phyloP scores from a whole-genome alignment of 345 rosid species.

The Eucalyptus paniculata region DNA sequence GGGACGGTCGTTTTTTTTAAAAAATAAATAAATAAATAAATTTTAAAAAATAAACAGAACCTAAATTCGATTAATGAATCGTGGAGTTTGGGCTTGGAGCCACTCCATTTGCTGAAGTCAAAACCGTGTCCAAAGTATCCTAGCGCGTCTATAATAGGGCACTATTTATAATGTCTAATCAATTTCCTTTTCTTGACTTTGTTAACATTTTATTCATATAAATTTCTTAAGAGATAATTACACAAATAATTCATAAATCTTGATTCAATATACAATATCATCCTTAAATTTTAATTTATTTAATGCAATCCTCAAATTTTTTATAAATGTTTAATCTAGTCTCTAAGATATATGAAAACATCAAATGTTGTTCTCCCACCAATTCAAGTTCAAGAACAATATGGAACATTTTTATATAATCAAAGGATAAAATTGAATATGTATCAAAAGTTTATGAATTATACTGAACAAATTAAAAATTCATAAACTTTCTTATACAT shows the following conservation, averaged over 20 bases:
- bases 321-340: no score
- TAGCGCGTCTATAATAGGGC: neutral
- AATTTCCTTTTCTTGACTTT: neutral
- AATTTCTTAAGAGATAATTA: neutral
- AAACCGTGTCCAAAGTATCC: neutral
- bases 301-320: no score
- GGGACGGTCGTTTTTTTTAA: no score
- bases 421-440: accelerated
- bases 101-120: neutral
- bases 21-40: accelerated
- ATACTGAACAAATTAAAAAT: no score
- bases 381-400: no score
- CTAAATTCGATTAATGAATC: neutral
- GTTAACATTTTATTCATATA: neutral
- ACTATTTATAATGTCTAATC: neutral
- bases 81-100: neutral
- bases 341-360: no score
- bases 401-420: no score
- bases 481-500: no score
- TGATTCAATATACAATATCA: no score
- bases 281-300: no score
- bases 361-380: neutral
- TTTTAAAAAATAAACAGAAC: no score
- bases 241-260: neutral
- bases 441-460: accelerated